These are phyloP conservation scores for Dryas alaskensis DNA, from an alignment of 306 rosid species.

Conservation along the genomic window DNA sequence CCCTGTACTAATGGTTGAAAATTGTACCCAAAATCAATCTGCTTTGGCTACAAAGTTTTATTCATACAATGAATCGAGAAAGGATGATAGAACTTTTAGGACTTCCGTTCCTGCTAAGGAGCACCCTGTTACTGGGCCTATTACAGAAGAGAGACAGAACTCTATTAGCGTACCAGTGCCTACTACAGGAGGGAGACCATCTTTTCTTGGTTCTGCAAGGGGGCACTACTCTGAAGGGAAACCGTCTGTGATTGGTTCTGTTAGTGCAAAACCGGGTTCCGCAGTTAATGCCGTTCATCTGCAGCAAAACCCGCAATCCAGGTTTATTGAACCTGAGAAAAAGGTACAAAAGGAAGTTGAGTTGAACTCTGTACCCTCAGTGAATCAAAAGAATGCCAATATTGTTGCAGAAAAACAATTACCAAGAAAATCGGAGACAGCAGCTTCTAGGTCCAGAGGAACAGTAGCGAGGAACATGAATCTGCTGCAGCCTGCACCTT, in stretches of 20 bases:
- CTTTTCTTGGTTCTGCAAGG: conserved; percentile 49
- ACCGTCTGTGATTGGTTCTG: conserved; percentile 45
- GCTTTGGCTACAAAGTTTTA: conserved; percentile 37
- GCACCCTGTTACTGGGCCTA: conserved; percentile 39
- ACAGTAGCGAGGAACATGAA: conserved; percentile 42
- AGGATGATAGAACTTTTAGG: conserved; percentile 45
- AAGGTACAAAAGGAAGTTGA: conserved; percentile 65
- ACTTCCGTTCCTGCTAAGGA: conserved; percentile 41
- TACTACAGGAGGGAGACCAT: conserved; percentile 52
- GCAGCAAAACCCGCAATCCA: conserved; percentile 47
- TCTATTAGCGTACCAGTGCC: conserved; percentile 44
- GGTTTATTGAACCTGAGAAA: conserved; percentile 51
- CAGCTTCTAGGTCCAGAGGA: conserved; percentile 64
- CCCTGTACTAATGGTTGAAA: conserved; percentile 73
- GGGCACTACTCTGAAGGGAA: conserved; percentile 55
- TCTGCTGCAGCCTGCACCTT: conserved; percentile 47
- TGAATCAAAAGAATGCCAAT: conserved; percentile 48
- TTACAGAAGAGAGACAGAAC: conserved; percentile 43
- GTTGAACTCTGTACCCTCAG: conserved; percentile 62
- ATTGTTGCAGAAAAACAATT: conserved; percentile 53
- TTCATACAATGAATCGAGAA: conserved; percentile 38
- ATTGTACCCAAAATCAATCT: conserved; percentile 48
- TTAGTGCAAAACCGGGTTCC: conserved; percentile 43
- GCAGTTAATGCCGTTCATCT: conserved; percentile 40
- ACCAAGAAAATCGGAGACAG: conserved; percentile 45